A percentile compares a stretch with the other conserved stretches of the same genome.
Evolutionary conservation across 192 early-diverging fungal species (phyloP).

Genomic region (Chytriomyces confervae): DNA sequence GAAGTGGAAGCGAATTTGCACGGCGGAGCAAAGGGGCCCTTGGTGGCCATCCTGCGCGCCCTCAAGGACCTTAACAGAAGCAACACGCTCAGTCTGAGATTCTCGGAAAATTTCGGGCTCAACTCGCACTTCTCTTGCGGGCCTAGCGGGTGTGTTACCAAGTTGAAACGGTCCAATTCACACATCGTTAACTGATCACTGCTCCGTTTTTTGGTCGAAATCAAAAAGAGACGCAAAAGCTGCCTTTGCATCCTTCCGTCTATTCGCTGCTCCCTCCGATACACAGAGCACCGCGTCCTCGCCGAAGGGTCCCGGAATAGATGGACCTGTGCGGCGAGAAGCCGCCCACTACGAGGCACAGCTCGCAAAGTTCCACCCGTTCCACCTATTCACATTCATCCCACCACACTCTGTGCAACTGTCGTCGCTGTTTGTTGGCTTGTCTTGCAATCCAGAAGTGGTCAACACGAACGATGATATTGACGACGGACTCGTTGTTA

Average conservation of each 20-base stretch:
- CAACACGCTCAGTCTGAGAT: constrained; percentile 38
- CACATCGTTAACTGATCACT: no score
- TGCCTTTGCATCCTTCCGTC: constrained; percentile 28
- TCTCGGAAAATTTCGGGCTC: constrained; percentile 39
- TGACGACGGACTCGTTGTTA: constrained; percentile 31
- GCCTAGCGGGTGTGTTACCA: constrained; percentile 17
- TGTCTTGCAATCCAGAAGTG: constrained; percentile 24
- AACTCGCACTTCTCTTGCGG: constrained; percentile 44
- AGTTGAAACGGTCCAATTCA: no score
- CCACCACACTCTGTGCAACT: background rate
- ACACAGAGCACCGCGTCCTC: background rate
- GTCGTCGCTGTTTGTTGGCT: constrained; percentile 14
- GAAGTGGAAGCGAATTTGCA: constrained; percentile 31
- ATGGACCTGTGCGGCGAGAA: background rate
- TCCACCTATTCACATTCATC: constrained; percentile 12
- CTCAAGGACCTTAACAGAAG: constrained; percentile 43
- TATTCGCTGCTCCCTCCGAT: constrained; percentile 9
- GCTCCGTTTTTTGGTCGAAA: background rate
- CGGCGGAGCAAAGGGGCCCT: constrained; percentile 29
- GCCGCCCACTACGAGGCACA: background rate
- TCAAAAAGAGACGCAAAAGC: constrained; percentile 20
- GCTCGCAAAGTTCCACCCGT: constrained; percentile 1
- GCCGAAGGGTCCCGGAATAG: background rate
- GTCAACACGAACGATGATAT: constrained; percentile 28
- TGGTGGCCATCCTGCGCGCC: constrained; percentile 41